Conservation (phyloP, 345 rosid species). For the Dipteronia dyeriana region DNA sequence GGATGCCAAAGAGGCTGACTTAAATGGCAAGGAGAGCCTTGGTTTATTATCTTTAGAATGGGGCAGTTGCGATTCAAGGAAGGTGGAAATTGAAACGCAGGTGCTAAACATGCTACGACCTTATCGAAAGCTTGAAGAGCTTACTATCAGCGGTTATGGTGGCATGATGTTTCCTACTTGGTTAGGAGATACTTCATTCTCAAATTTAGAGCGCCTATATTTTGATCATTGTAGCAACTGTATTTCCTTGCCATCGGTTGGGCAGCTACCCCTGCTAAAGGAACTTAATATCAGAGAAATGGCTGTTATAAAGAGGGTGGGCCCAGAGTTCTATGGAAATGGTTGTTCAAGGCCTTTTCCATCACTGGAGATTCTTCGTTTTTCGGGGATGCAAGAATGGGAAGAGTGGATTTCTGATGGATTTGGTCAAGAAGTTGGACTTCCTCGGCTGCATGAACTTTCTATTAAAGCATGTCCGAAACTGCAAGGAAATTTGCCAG, state of each 20-base stretch:
- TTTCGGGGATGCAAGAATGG: conserved; percentile 34
- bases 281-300: neutral
- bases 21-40: neutral
- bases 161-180: conserved; percentile 10
- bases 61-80: neutral
- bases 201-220: conserved; percentile 3
- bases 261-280: conserved; percentile 4
- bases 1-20: conserved; percentile 9
- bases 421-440: conserved; percentile 10
- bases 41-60: neutral
- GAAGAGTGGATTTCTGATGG: conserved; percentile 30
- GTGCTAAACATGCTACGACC: conserved; percentile 13
- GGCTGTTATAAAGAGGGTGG: neutral
- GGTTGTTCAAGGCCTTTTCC: conserved; percentile 14
- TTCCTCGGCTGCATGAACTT: conserved; percentile 35
- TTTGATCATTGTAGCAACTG: conserved; percentile 10
- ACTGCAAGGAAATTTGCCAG: conserved; percentile 24
- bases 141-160: neutral
- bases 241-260: conserved; percentile 11
- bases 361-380: neutral
- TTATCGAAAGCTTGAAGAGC: neutral
- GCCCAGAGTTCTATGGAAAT: conserved; percentile 8
- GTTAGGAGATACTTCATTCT: conserved; percentile 24
- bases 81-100: neutral
- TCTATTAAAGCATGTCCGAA: conserved; percentile 29